Evolutionary conservation across 2,329 filamentous ascomycete species (phyloP).

Genomic region (Colletotrichum limetticola): DNA sequence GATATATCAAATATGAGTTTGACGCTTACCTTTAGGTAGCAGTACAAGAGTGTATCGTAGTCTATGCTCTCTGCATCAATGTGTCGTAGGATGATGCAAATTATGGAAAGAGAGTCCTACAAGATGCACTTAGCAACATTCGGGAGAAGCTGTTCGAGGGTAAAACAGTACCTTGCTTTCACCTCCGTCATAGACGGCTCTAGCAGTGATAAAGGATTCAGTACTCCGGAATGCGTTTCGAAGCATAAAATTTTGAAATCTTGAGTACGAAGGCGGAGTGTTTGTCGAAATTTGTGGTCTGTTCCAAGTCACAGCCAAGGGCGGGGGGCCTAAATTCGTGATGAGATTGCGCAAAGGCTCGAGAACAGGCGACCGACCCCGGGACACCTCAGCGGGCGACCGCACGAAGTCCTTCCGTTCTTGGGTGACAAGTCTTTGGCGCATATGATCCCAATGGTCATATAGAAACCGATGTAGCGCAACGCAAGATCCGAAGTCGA

Average conservation of each 20-base stretch:
- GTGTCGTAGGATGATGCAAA: constrained; percentile 75
- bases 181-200: constrained; percentile 76
- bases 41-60: constrained; percentile 73
- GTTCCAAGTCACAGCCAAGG: constrained; percentile 76
- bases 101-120: constrained; percentile 73
- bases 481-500: constrained; percentile 78
- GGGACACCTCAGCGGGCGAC: constrained; percentile 63
- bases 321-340: constrained; percentile 73
- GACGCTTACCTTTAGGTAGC: constrained; percentile 69
- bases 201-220: constrained; percentile 71
- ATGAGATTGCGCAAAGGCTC: constrained; percentile 71
- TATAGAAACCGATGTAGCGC: constrained; percentile 76
- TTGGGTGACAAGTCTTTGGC: constrained; percentile 70
- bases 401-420: constrained; percentile 68
- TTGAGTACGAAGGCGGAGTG: constrained; percentile 71
- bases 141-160: background rate
- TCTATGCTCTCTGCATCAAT: constrained; percentile 74
- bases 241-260: constrained; percentile 80
- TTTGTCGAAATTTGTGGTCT: constrained; percentile 73
- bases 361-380: constrained; percentile 65
- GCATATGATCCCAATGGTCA: constrained; percentile 77
- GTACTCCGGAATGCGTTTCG: constrained; percentile 73
- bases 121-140: constrained; percentile 2
- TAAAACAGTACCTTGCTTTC: constrained; percentile 67
- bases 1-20: background rate